Conservation (phyloP, 805 yeast genomes). For the Candida maris region DNA sequence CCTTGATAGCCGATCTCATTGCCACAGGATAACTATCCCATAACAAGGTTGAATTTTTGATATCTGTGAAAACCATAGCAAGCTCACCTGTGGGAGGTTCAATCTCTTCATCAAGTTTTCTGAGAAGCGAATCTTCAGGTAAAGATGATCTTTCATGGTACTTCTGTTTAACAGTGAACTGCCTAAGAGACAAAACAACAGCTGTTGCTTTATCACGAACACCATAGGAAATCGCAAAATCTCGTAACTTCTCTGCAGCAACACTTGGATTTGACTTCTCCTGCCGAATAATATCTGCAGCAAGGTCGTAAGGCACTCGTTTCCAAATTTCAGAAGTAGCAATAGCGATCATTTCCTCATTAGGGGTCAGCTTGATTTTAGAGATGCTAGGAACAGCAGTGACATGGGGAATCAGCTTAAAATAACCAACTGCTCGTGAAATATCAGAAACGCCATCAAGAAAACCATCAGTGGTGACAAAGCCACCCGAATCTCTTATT, state of each 20-base stretch:
- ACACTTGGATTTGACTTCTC: slow-evolving; percentile 78
- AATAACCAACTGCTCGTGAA: slow-evolving; percentile 90
- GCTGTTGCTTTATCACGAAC: slow-evolving; percentile 75
- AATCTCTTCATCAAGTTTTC: slow-evolving; percentile 85
- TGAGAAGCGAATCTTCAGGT: slow-evolving; percentile 71
- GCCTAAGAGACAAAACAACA: slow-evolving; percentile 69
- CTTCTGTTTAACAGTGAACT: slow-evolving; percentile 37
- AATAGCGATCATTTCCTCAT: slow-evolving; percentile 81
- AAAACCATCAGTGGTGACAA: slow-evolving; percentile 78
- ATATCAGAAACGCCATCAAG: slow-evolving; percentile 79
- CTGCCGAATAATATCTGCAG: slow-evolving; percentile 85
- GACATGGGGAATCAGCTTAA: slow-evolving; percentile 79
- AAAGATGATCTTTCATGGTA: slow-evolving; percentile 41
- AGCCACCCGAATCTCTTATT: slow-evolving; percentile 88
- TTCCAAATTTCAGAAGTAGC: slow-evolving; percentile 89
- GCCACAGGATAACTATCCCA: slow-evolving; percentile 95
- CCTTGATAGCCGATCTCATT: slow-evolving; percentile 94
- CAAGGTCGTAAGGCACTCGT: slow-evolving; percentile 72
- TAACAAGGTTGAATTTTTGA: slow-evolving; percentile 83
- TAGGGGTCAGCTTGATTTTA: slow-evolving; percentile 53
- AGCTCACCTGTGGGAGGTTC: slow-evolving; percentile 92
- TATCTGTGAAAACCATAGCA: slow-evolving; percentile 97
- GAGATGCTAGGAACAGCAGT: slow-evolving; percentile 83
- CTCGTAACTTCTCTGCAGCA: slow-evolving; percentile 91
- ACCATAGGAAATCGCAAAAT: slow-evolving; percentile 92